These are phyloP conservation scores for Cantharellus anzutake DNA, from an alignment of 768 basidiomycete genomes.

Conservation along the genomic window DNA sequence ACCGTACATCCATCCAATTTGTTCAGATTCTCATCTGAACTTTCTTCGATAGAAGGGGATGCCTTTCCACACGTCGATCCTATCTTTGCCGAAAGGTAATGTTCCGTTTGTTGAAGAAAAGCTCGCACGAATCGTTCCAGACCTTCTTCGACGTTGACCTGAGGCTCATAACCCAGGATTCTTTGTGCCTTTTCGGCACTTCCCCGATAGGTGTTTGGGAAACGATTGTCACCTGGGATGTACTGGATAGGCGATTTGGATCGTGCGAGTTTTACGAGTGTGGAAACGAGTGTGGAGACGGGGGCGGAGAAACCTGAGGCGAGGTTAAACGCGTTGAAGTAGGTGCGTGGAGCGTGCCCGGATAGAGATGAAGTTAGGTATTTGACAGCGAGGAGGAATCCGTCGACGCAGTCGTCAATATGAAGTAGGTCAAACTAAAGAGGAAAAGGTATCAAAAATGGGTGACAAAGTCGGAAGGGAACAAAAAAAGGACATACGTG, in stretches of 20 bases:
- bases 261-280: constrained; percentile 11
- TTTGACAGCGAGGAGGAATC: too few species aligned
- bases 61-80: neutral
- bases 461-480: too few species aligned
- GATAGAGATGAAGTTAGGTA: too few species aligned
- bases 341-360: too few species aligned
- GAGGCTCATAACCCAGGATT: constrained; percentile 14
- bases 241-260: constrained; percentile 14
- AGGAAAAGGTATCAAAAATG: too few species aligned
- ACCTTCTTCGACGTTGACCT: constrained; percentile 13
- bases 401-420: too few species aligned
- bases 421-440: too few species aligned
- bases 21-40: neutral
- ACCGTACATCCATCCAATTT: constrained; percentile 16
- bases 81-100: neutral
- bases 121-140: constrained; percentile 10
- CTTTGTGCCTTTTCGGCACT: constrained; percentile 2
- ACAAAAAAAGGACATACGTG: too few species aligned
- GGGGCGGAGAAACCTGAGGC: constrained; percentile 6
- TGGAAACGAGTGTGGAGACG: constrained; percentile 12
- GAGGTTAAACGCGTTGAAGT: too few species aligned
- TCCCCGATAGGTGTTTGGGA: neutral
- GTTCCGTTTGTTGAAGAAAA: neutral
- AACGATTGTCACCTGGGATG: constrained; percentile 9
- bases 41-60: too few species aligned